Evolutionary conservation across 495 filamentous ascomycete species (phyloP), one percentile per base, ranked within the genome.

Genomic region (Antarctomyces pellizariae): DNA sequence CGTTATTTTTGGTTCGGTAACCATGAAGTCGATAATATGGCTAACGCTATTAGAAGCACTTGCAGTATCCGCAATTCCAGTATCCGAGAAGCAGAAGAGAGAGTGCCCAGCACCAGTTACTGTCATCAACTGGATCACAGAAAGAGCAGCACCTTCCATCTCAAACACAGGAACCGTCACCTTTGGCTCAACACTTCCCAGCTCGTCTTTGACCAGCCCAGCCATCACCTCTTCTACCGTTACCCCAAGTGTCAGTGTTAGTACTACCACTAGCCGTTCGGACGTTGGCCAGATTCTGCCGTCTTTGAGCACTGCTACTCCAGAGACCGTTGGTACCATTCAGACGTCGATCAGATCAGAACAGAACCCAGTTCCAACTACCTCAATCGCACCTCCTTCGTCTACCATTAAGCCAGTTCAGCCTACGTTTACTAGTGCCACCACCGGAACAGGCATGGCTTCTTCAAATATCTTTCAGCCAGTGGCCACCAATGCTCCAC

Each of bases 401-500:
- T 19, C 41, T 7, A 41, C 30, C 12, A 11, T 44, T 13, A 25
- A 27, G 7, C 11, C 29, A 5, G 31, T 22, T 11, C 12, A 13
- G 5, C 6, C 26, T 13, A 13, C 23, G 0, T 24, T 17, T 11
- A 3, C 30, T 7, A 8, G 27, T 7, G 12, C 23, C 9, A 28
- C 22, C 7, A 5, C 21, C n/a, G n/a, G 14, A 15, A 4, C 14
- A 20, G 25, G 6, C 5, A 28, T 30, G 22, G 16, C 38, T 11
- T 42, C 44, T 6, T 16, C 33, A 2, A 38, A 62, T 26, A 58
- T 66, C 31, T 64, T 61, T 35, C 38, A 54, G 6, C 71, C 76
- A 13, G 55, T 83, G 28, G 59, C 58, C 27, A 71, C 64, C 8
- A 59, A 51, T 8, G 35, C 64, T 11, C 64, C 71, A 26, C 57